Evolutionary conservation across 1,284 basidiomycete species (phyloP), one percentile per base, ranked within the genome.

Genomic region (Puccinia coronata): DNA sequence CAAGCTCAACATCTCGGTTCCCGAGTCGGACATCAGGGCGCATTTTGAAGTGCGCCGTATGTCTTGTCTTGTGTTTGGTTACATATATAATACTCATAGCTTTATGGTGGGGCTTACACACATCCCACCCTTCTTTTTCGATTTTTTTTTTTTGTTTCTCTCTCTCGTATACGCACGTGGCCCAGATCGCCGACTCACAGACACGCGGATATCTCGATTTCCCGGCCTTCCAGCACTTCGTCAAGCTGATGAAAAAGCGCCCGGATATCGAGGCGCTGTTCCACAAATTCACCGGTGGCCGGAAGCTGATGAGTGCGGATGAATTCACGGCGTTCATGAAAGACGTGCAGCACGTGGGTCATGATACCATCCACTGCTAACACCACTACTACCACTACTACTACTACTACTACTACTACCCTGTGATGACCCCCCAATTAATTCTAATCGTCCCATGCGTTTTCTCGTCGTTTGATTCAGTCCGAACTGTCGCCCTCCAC

Each of bases 221-320:
- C 85, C 85, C 89, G 1, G 92, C 92, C 82, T 98, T 98, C 85
- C 92, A 92, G 82, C 88, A 88, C 20, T 95, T 98, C 82, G 93
- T 98, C 83, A 92, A 92, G 85, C 87, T 92, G 9, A 88, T 97
- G 76, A 96, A 96, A 85, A 89, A 90, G 1, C 89, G 96, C 28
- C 91, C 92, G 0, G 96, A 98, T 83, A 87, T 98, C 1, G 91
- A 92, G 74, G 84, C 87, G 1, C 85, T 87, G 75, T 86, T 86
- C 81, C 73, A 80, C 31, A 18, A 41, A 31, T 41, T 84, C 25
- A 69, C 83, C 1, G 77, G 69, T 39, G 61, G 39, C 47, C 34
- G 39, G 34, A 34, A 65, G 5, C 5, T 53, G 12, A 61, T 81
- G 63, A 39, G 51, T 51, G 31, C 59, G 23, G 59, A 57, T 70